phyloP scores from a whole-genome alignment of 805 yeast species.

The Saccharomyces kudriavzevii region DNA sequence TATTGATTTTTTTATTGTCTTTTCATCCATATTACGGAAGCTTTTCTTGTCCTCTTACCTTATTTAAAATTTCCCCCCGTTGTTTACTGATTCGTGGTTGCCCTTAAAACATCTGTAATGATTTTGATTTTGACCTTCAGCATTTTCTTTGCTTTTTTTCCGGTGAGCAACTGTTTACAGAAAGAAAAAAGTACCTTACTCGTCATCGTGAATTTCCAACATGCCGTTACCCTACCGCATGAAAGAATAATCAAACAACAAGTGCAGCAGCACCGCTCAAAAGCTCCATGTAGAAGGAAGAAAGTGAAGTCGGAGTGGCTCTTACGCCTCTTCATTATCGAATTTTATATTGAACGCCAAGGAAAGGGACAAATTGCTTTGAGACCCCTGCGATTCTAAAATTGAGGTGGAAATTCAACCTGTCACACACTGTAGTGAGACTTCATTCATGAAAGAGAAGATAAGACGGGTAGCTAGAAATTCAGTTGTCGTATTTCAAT shows the following conservation, averaged over 20 bases:
- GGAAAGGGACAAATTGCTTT: no score
- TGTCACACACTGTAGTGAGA: no score
- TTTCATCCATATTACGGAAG: slow-evolving; percentile 10
- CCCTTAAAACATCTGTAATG: not conserved
- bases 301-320: no score
- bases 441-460: no score
- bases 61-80: not conserved
- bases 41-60: not conserved
- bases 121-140: not conserved
- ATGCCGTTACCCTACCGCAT: not conserved
- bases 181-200: not conserved
- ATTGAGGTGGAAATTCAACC: no score
- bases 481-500: not conserved
- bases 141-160: not conserved
- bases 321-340: no score
- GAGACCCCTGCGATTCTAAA: no score
- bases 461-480: no score
- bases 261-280: not conserved
- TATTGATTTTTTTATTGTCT: slow-evolving; percentile 18
- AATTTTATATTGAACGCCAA: not conserved
- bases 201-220: not conserved
- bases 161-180: not conserved
- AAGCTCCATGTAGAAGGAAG: no score
- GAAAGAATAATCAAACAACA: not conserved
- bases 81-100: not conserved